Conservation (phyloP, 257 asterid genomes). For the Leptodermis oblonga region DNA sequence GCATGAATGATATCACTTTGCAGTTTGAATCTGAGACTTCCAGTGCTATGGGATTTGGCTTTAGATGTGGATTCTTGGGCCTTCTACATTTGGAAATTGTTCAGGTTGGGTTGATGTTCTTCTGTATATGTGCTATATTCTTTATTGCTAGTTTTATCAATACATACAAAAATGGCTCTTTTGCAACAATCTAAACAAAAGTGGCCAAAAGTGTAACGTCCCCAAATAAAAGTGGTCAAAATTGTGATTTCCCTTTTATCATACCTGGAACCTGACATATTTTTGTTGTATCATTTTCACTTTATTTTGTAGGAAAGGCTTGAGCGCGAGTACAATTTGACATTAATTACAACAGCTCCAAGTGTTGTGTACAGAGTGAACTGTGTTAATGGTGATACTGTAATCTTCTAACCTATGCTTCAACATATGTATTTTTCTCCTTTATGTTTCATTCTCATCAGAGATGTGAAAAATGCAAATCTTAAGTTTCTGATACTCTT, state of each 20-base stretch:
- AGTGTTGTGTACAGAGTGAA: conserved; percentile 92
- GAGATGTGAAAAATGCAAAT: background rate
- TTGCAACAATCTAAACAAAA: too few species aligned
- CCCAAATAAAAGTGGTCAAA: too few species aligned
- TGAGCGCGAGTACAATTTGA: conserved; percentile 93
- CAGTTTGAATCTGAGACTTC: conserved; percentile 98
- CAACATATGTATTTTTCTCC: conserved; percentile 5
- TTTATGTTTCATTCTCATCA: background rate
- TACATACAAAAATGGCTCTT: too few species aligned
- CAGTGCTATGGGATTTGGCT: conserved; percentile 99
- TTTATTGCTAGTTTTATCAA: conserved; percentile 15
- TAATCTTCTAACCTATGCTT: conserved; percentile 49
- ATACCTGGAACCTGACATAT: conserved; percentile 13
- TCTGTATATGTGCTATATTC: conserved; percentile 3
- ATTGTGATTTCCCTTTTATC: too few species aligned
- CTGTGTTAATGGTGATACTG: conserved; percentile 70
- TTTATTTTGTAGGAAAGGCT: conserved; percentile 79
- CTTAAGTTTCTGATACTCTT: background rate
- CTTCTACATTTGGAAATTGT: conserved; percentile 99
- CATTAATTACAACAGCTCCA: conserved; percentile 90
- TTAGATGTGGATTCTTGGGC: conserved; percentile 97
- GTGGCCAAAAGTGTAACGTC: too few species aligned
- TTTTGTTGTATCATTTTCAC: conserved; percentile 13
- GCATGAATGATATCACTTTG: conserved; percentile 2
- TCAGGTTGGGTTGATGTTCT: conserved; percentile 51